These are phyloP conservation scores for Pseudocercospora crystallina DNA, from an alignment of 2,329 filamentous ascomycete genomes.

Conservation along the genomic window DNA sequence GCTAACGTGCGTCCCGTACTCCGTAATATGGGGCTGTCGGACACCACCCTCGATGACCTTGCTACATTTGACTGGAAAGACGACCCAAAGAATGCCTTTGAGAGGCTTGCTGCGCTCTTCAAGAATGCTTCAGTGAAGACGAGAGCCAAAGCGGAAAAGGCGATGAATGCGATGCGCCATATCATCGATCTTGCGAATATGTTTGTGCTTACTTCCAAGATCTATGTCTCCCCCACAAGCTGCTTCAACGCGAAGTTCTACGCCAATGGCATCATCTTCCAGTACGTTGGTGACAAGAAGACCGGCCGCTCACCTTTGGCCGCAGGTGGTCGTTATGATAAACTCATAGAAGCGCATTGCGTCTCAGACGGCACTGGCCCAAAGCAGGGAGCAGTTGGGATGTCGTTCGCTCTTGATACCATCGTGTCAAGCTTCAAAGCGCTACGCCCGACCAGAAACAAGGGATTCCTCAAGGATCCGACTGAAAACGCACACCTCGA, in stretches of 20 bases:
- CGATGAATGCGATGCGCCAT: conserved; percentile 68
- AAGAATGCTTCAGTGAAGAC: conserved; percentile 44
- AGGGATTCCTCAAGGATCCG: conserved; percentile 21
- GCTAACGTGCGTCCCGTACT: conserved; percentile 79
- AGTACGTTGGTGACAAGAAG: conserved; percentile 79
- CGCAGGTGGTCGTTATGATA: conserved; percentile 90
- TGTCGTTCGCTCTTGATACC: conserved; percentile 86
- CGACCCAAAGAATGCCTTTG: conserved; percentile 70
- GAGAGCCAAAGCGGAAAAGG: conserved; percentile 36
- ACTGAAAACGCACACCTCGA: conserved; percentile 12
- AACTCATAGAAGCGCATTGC: conserved; percentile 78
- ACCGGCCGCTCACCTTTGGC: conserved; percentile 66
- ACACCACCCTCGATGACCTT: conserved; percentile 87
- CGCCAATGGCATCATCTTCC: conserved; percentile 81
- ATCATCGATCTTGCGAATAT: conserved; percentile 74
- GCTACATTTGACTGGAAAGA: conserved; percentile 87
- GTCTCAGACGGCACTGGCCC: conserved; percentile 60
- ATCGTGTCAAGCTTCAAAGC: conserved; percentile 62
- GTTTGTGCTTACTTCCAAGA: conserved; percentile 71
- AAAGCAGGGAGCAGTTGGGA: conserved; percentile 68
- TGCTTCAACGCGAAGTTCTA: conserved; percentile 93
- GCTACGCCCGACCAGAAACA: no score
- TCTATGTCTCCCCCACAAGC: conserved; percentile 81
- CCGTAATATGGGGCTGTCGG: conserved; percentile 77
- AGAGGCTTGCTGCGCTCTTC: conserved; percentile 59